Conservation (phyloP, 805 yeast species). For the Komagataella pastoris region DNA sequence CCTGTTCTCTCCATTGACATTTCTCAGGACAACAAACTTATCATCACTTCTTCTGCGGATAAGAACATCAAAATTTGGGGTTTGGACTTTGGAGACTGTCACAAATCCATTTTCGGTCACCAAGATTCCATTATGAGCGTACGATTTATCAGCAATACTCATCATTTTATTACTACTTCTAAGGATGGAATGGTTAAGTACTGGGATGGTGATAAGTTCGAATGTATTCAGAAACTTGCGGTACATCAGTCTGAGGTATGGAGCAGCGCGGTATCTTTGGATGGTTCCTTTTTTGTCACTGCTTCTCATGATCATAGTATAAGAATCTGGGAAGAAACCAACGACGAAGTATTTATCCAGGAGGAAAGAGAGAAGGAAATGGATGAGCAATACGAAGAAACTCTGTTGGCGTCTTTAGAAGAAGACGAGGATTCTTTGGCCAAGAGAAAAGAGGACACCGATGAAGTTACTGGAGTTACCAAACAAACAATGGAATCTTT, state of each 20-base stretch:
- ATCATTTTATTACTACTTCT: conserved; percentile 79
- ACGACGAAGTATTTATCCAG: conserved; percentile 90
- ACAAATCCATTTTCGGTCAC: conserved; percentile 90
- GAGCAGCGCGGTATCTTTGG: conserved; percentile 68
- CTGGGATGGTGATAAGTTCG: conserved; percentile 98
- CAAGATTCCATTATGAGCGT: conserved; percentile 92
- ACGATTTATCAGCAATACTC: conserved; percentile 70
- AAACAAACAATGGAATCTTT: conserved; percentile 84
- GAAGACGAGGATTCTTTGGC: conserved; percentile 27
- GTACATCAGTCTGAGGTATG: conserved; percentile 92
- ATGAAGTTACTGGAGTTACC: conserved; percentile 51
- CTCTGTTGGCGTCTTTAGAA: conserved; percentile 60
- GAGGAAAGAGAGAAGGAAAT: conserved; percentile 94
- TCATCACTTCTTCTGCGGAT: conserved; percentile 92
- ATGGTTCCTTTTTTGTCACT: conserved; percentile 62
- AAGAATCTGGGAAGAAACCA: conserved; percentile 87
- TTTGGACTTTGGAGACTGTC: conserved; percentile 97
- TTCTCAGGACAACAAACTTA: conserved; percentile 73
- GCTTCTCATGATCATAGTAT: conserved; percentile 91
- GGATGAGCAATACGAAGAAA: conserved; percentile 85
- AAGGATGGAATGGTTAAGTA: conserved; percentile 85
- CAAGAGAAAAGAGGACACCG: conserved; percentile 24
- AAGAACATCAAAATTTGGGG: conserved; percentile 98
- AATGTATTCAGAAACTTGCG: conserved; percentile 73
- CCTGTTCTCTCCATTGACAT: conserved; percentile 92